A percentile compares a stretch with the other conserved stretches of the same genome.
Conservation (phyloP, 1,284 basidiomycete species). For the Mrakiaceae sp. region DNA sequence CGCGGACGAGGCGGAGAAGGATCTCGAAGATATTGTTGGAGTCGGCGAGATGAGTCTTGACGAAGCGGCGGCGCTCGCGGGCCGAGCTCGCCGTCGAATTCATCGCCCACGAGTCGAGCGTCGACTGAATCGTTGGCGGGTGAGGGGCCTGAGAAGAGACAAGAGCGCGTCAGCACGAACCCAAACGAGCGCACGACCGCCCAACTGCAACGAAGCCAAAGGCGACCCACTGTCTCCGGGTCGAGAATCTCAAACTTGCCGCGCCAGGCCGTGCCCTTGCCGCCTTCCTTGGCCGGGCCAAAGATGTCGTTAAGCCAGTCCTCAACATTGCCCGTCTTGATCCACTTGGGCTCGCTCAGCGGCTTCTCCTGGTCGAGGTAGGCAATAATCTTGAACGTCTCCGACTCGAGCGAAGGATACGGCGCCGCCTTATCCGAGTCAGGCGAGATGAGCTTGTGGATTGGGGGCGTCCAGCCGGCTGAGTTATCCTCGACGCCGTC, state of each 20-base stretch:
- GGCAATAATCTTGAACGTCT: conserved; percentile 32
- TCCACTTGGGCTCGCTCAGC: conserved; percentile 89
- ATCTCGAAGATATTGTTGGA: conserved; percentile 83
- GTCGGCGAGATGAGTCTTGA: conserved; percentile 69
- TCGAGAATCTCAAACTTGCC: conserved; percentile 83
- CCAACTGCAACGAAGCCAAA: conserved; percentile 3
- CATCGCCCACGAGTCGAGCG: conserved; percentile 74
- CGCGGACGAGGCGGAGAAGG: conserved; percentile 72
- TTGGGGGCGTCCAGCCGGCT: conserved; percentile 19
- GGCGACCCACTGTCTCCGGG: conserved; percentile 72
- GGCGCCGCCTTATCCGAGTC: not conserved
- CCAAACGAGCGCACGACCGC: not conserved
- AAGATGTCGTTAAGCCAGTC: conserved; percentile 85
- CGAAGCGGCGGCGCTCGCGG: conserved; percentile 71
- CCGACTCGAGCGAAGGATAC: conserved; percentile 9
- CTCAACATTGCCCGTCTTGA: conserved; percentile 81
- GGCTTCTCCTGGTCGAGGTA: conserved; percentile 77
- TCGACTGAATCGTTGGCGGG: conserved; percentile 81
- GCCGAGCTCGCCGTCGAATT: conserved; percentile 63
- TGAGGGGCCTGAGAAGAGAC: conserved; percentile 30
- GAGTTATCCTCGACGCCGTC: conserved; percentile 17
- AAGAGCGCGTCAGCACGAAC: not conserved
- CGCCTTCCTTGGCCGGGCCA: conserved; percentile 63
- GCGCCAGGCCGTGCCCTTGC: conserved; percentile 63
- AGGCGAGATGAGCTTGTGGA: conserved; percentile 13